Base-by-base conservation (phyloP, 2,329 filamentous ascomycete genomes). In the Sphaceloma murrayae region DNA sequence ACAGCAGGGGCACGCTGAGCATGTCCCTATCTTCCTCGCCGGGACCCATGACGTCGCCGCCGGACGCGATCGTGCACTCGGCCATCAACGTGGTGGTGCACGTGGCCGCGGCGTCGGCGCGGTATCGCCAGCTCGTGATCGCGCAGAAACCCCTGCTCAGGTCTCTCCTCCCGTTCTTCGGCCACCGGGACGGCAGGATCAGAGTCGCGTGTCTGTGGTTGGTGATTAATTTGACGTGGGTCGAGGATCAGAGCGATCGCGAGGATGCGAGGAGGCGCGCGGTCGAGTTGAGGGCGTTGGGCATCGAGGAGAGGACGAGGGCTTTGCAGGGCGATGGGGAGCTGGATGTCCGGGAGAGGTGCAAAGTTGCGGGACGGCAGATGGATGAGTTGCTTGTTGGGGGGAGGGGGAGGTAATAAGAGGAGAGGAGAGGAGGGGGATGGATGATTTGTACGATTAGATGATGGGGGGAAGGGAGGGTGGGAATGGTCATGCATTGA, bases 41-140 rank as follows among this genome's bases (percentile, higher is more conserved):
- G n/a, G n/a, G n/a, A n/a, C n/a, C n/a, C n/a, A n/a, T n/a, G n/a
- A n/a, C n/a, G n/a, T n/a, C n/a, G n/a, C 49, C 47, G 18, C 50
- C 36, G 1, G 44, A 10, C 34, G 22, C 58, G 79, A 18, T 46
- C 49, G 73, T 95, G 42, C 74, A 77, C 54, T 75, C 84, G 2
- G 82, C 89, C 8, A 77, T 86, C 19, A 91, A 80, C 58, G 80
- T 95, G 46, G 71, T 96, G 38, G 81, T 91, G 10, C 87, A 96
- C 64, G 78, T 96, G 54, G 86, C 87, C 13, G 89, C 88, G 7
- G 85, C 85, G 51, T 70, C 80, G 9, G 78, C 86, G 2, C 74
- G 76, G 21, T 86, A 95, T 62, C 78, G 86, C 45, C 79, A 88
- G 56, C 66, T 85, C 11, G 70, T 94, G 8, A 77, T 93, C 43